Conservation (phyloP, 2,329 filamentous ascomycete genomes). For the Colletotrichum magnum region DNA sequence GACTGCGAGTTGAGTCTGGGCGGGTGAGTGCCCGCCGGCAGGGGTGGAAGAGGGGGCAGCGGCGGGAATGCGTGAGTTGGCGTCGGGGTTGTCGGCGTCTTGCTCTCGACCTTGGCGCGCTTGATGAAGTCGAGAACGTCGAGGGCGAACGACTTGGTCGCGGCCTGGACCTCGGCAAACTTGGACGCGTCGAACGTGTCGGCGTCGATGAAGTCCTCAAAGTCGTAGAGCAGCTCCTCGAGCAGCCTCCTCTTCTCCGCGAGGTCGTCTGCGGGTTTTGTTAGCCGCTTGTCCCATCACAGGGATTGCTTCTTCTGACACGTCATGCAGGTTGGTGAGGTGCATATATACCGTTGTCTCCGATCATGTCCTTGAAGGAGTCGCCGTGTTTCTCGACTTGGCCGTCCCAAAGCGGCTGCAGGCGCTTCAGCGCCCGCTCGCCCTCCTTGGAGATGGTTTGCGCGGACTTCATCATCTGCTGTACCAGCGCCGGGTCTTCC, state of each 20-base stretch:
- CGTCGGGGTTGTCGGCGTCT: conserved; percentile 18
- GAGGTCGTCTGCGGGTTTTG: conserved; percentile 45
- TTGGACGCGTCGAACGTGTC: conserved; percentile 53
- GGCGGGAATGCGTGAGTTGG: conserved; percentile 34
- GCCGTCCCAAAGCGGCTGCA: conserved; percentile 55
- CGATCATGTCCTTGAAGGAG: conserved; percentile 52
- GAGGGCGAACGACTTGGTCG: conserved; percentile 57
- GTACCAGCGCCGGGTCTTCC: conserved; percentile 43
- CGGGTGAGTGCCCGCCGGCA: conserved; percentile 1
- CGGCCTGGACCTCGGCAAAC: conserved; percentile 55
- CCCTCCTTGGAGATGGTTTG: conserved; percentile 54
- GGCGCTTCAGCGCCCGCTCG: conserved; percentile 52
- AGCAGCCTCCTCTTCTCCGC: conserved; percentile 49
- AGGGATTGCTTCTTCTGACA: not conserved
- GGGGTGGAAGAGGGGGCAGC: conserved; percentile 30
- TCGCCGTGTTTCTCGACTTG: conserved; percentile 55
- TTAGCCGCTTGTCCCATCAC: not conserved
- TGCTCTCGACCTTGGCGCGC: conserved; percentile 42
- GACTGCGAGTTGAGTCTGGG: not conserved
- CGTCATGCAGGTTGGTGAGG: not conserved
- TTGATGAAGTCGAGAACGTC: conserved; percentile 54
- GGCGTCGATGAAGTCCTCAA: conserved; percentile 58
- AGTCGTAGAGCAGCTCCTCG: conserved; percentile 59
- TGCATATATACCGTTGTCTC: conserved; percentile 47
- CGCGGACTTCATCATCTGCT: conserved; percentile 51